These are phyloP conservation scores for Colletotrichum sp. DNA, from an alignment of 2,329 filamentous ascomycete genomes.

Conservation along the genomic window DNA sequence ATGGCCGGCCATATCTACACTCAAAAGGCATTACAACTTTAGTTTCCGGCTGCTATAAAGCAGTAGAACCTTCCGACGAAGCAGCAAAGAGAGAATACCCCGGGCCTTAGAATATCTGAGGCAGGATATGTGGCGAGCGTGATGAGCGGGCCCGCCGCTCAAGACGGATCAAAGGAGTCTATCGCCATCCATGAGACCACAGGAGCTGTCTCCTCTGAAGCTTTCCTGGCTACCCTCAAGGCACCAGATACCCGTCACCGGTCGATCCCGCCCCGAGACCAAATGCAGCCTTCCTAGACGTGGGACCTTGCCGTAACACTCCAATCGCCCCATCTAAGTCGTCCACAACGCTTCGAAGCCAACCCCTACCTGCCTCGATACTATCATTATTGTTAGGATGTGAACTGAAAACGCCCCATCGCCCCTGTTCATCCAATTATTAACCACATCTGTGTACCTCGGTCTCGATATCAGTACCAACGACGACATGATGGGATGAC, in stretches of 20 bases:
- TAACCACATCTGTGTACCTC: background rate
- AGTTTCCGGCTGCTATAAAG: no score
- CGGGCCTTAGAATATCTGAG: no score
- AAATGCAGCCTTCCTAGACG: background rate
- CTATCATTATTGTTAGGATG: background rate
- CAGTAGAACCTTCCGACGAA: no score
- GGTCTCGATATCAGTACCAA: background rate
- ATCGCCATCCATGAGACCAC: no score
- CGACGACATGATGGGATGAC: background rate
- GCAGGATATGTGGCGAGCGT: rapidly evolving
- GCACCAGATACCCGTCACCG: background rate
- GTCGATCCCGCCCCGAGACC: background rate
- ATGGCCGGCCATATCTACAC: no score
- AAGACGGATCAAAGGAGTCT: no score
- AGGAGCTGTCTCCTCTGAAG: background rate
- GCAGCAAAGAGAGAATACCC: no score
- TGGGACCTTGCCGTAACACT: background rate
- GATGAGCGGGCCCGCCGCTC: no score
- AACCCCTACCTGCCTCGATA: background rate
- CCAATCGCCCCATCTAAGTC: background rate
- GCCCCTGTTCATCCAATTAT: rapidly evolving
- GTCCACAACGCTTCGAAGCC: background rate
- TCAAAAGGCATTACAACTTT: no score
- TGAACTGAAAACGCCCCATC: background rate
- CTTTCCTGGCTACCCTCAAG: background rate